Percentiles rank a stretch among this genome's conserved stretches.
Conservation (phyloP, 2,329 filamentous ascomycete genomes). For the Fusarium sublunatum region DNA sequence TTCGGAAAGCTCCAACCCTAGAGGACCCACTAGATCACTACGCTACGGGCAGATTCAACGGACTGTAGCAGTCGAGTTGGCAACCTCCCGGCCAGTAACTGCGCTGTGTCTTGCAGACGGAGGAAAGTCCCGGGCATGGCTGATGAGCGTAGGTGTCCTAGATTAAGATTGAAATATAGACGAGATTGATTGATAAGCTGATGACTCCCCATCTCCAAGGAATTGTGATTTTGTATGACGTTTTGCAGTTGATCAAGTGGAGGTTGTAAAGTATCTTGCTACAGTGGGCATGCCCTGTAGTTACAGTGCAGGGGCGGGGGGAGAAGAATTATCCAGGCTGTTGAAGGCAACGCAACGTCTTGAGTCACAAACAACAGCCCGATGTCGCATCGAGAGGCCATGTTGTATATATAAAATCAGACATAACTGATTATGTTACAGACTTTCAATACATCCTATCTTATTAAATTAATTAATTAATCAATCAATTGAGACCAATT, state of each 20-base stretch:
- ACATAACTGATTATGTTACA: neutral
- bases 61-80: constrained; percentile 27
- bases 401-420: constrained; percentile 5
- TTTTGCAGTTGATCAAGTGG: constrained; percentile 4
- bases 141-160: constrained; percentile 1
- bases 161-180: neutral
- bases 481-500: constrained; percentile 16
- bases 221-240: constrained; percentile 20
- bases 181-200: constrained; percentile 15
- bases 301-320: constrained; percentile 6
- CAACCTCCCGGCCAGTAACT: constrained; percentile 14
- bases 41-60: constrained; percentile 14
- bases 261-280: constrained; percentile 2
- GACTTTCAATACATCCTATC: neutral
- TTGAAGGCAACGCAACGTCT: constrained; percentile 1
- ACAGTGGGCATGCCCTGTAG: constrained; percentile 6
- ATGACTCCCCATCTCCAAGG: neutral
- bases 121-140: constrained; percentile 12
- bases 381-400: constrained; percentile 20
- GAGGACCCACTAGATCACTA: constrained; percentile 8
- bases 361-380: constrained; percentile 31
- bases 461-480: neutral
- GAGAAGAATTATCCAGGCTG: constrained; percentile 39
- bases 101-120: constrained; percentile 21
- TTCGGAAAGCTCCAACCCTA: constrained; percentile 7